Conservation (phyloP, 495 filamentous ascomycete species). For the Neurospora sp. region DNA sequence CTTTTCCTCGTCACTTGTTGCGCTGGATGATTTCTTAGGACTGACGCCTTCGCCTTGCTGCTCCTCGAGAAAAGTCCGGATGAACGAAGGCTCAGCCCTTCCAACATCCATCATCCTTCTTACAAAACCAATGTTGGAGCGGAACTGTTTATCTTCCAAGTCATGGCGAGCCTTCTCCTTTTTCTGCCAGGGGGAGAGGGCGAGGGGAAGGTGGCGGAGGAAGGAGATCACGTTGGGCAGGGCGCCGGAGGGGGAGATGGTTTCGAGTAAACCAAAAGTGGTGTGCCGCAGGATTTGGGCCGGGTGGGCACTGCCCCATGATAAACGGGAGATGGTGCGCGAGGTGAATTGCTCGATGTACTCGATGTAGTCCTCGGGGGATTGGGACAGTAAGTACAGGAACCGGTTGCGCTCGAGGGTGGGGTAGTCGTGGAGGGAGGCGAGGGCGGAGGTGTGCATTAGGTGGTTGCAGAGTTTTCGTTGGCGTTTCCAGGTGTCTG, state of each 20-base stretch:
- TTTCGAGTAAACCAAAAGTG: conserved; percentile 47
- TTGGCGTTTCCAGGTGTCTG: conserved; percentile 49
- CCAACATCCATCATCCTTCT: conserved; percentile 14
- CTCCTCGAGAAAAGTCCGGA: conserved; percentile 33
- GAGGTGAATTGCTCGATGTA: conserved; percentile 49
- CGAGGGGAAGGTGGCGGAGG: conserved; percentile 32
- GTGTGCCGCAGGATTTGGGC: conserved; percentile 41
- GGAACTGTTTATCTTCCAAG: conserved; percentile 28
- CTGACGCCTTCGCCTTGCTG: conserved; percentile 3
- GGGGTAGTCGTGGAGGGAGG: conserved; percentile 40
- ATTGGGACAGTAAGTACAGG: conserved; percentile 31
- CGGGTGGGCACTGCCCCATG: conserved; percentile 43
- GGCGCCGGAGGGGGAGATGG: conserved; percentile 46
- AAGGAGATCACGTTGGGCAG: conserved; percentile 40
- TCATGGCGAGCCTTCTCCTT: conserved; percentile 32
- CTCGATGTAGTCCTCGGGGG: conserved; percentile 39
- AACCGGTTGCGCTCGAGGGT: conserved; percentile 44
- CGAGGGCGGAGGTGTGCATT: conserved; percentile 37
- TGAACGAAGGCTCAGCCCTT: conserved; percentile 27
- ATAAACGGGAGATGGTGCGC: conserved; percentile 46
- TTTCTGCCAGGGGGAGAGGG: conserved; percentile 41
- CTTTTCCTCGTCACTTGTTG: not conserved
- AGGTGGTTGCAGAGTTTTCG: conserved; percentile 47
- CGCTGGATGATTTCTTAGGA: not conserved
- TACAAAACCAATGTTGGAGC: conserved; percentile 33